Conservation (phyloP, 768 basidiomycete genomes). For the Leucocoprinus birnbaumii region DNA sequence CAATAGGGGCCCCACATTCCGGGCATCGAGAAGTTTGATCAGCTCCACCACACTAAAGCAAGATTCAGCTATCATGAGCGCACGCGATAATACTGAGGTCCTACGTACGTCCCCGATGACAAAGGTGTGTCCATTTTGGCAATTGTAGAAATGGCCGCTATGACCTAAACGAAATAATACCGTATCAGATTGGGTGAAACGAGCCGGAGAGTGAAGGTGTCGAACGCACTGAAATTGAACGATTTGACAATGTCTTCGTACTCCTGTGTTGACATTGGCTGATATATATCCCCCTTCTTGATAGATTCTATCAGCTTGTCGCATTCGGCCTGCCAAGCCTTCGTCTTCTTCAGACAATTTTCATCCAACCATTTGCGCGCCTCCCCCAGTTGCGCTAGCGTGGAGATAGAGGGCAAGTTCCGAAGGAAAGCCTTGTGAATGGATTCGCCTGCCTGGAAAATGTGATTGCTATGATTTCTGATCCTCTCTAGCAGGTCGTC, state of each 20-base stretch:
- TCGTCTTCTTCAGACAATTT: neutral
- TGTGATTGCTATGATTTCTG: neutral
- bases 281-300: neutral
- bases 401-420: slow-evolving; percentile 10
- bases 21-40: slow-evolving; percentile 46
- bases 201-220: neutral
- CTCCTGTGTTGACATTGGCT: slow-evolving; percentile 10
- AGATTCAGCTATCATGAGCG: neutral
- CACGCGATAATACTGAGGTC: neutral
- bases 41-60: slow-evolving; percentile 58
- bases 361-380: neutral
- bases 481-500: neutral
- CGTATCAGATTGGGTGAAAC: neutral
- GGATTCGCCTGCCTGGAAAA: neutral
- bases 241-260: slow-evolving; percentile 2
- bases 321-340: neutral
- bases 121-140: slow-evolving; percentile 60
- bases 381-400: neutral
- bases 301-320: neutral
- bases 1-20: slow-evolving; percentile 54
- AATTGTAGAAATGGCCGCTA: slow-evolving; percentile 46
- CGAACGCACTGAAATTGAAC: neutral
- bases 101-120: slow-evolving; percentile 50
- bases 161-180: slow-evolving; percentile 10
- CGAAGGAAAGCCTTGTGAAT: neutral